Percentiles rank a stretch among this genome's conserved stretches.
phyloP scores from a whole-genome alignment of 257 asterid genomes.

The Mentha longifolia region DNA sequence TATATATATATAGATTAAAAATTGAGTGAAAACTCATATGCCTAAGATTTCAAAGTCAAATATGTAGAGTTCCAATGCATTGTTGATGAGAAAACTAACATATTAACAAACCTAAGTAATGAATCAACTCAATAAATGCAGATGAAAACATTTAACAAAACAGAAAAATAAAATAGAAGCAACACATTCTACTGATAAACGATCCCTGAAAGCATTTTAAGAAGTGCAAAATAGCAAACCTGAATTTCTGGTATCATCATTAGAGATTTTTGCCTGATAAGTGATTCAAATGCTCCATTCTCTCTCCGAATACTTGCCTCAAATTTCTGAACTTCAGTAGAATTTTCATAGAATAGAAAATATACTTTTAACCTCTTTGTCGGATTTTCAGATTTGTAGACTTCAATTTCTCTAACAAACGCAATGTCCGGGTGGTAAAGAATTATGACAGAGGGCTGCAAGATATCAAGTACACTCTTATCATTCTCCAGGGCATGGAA shows the following conservation, averaged over 20 bases:
- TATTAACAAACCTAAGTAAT: too few relatives aligned
- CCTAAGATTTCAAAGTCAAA: too few relatives aligned
- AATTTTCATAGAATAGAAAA: conserved; percentile 87
- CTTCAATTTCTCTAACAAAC: conserved; percentile 92
- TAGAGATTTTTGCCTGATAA: conserved; percentile 90
- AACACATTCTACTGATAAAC: background rate
- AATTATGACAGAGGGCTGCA: conserved; percentile 84
- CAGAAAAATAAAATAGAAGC: conserved; percentile 7
- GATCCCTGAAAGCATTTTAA: conserved; percentile 20
- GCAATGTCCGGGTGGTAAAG: conserved; percentile 90
- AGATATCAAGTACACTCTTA: conserved; percentile 71
- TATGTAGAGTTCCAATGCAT: too few relatives aligned
- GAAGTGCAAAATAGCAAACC: conserved; percentile 51
- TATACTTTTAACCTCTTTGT: conserved; percentile 71
- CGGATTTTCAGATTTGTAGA: conserved; percentile 91
- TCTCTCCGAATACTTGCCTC: conserved; percentile 94
- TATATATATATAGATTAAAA: too few relatives aligned
- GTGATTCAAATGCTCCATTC: conserved; percentile 92
- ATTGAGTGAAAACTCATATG: too few relatives aligned
- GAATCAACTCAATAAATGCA: background rate
- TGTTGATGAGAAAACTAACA: too few relatives aligned
- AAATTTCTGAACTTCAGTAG: conserved; percentile 92
- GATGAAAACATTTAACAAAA: conserved; percentile 5
- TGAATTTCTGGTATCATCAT: conserved; percentile 89
- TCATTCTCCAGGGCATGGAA: conserved; percentile 89